A percentile compares a stretch with the other conserved stretches of the same genome.
phyloP scores from a whole-genome alignment of 495 filamentous ascomycete species.

The Cryomyces minteri region DNA sequence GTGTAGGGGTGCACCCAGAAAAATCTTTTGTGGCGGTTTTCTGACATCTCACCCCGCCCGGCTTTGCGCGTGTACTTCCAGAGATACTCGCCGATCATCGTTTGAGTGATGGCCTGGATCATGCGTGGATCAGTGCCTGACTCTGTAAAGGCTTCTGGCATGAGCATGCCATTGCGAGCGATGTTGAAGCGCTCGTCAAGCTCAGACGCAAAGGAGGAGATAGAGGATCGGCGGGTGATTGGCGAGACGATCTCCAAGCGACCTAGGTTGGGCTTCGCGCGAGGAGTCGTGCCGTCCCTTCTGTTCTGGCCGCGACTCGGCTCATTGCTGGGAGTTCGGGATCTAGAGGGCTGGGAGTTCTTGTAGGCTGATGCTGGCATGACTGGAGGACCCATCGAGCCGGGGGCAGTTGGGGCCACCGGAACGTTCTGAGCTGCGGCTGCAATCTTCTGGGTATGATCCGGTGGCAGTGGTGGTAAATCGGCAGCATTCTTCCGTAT shows the following conservation, averaged over 20 bases:
- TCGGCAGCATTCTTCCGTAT: constrained; percentile 26
- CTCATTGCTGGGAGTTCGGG: constrained; percentile 48
- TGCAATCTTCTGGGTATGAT: constrained; percentile 70
- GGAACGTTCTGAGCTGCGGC: constrained; percentile 43
- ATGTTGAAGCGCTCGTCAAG: constrained; percentile 80
- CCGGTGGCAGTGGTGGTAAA: constrained; percentile 60
- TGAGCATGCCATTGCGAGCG: constrained; percentile 33
- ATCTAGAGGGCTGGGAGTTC: constrained; percentile 29
- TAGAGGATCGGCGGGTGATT: constrained; percentile 49
- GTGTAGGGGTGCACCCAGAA: constrained; percentile 99
- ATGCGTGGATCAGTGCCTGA: constrained; percentile 75
- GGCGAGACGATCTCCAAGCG: constrained; percentile 36
- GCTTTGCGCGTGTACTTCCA: constrained; percentile 97
- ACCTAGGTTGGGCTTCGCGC: constrained; percentile 27
- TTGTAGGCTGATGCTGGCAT: constrained; percentile 66
- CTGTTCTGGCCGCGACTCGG: constrained; percentile 13
- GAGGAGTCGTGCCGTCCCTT: constrained; percentile 33
- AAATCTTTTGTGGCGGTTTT: constrained; percentile 77
- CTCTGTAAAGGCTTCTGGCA: constrained; percentile 38
- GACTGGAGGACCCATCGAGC: constrained; percentile 67
- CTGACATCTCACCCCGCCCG: constrained; percentile 69
- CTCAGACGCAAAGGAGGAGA: constrained; percentile 91
- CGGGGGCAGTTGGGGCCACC: constrained; percentile 1
- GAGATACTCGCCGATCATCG: constrained; percentile 96
- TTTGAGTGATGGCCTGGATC: constrained; percentile 98